phyloP scores from a whole-genome alignment of 2,329 filamentous ascomycete species.

The Curvularia spicifera region DNA sequence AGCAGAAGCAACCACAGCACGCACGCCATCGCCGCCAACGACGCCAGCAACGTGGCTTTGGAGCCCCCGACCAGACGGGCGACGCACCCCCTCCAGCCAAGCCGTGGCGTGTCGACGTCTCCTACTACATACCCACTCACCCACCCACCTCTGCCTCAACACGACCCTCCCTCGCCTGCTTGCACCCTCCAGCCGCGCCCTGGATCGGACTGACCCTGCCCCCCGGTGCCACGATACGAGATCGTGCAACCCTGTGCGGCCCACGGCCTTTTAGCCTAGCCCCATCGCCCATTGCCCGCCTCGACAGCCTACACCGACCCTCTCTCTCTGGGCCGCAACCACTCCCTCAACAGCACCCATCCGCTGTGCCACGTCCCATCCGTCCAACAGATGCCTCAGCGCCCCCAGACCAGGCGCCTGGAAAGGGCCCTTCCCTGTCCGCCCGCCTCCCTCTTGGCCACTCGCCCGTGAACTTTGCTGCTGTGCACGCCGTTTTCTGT shows the following conservation, averaged over 20 bases:
- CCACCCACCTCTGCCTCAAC: no score
- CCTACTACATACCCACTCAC: no score
- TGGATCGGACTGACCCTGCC: slow-evolving; percentile 45
- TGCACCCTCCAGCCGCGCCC: slow-evolving; percentile 36
- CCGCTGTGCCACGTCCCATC: slow-evolving; percentile 25
- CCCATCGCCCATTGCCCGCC: slow-evolving; percentile 12
- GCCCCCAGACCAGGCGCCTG: slow-evolving; percentile 38
- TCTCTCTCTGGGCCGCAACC: neutral
- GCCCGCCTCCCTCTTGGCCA: slow-evolving; percentile 24
- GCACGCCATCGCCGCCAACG: neutral
- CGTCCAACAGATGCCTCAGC: slow-evolving; percentile 10
- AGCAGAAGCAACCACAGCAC: neutral
- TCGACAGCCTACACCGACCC: neutral
- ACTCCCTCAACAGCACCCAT: slow-evolving; percentile 18
- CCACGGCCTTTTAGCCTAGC: slow-evolving; percentile 28
- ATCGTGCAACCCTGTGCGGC: slow-evolving; percentile 41
- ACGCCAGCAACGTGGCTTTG: neutral
- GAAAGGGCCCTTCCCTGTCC: slow-evolving; percentile 17
- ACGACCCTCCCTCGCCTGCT: slow-evolving; percentile 13
- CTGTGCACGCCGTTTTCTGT: slow-evolving; percentile 50
- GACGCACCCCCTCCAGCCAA: slow-evolving; percentile 31
- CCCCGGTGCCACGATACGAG: slow-evolving; percentile 49
- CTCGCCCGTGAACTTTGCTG: slow-evolving; percentile 22
- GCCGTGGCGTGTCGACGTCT: slow-evolving; percentile 5
- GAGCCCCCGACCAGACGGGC: slow-evolving; percentile 19